A percentile compares a stretch with the other conserved stretches of the same genome.
phyloP scores from a whole-genome alignment of 1,139 yeast genomes.

The Pichia norvegensis region DNA sequence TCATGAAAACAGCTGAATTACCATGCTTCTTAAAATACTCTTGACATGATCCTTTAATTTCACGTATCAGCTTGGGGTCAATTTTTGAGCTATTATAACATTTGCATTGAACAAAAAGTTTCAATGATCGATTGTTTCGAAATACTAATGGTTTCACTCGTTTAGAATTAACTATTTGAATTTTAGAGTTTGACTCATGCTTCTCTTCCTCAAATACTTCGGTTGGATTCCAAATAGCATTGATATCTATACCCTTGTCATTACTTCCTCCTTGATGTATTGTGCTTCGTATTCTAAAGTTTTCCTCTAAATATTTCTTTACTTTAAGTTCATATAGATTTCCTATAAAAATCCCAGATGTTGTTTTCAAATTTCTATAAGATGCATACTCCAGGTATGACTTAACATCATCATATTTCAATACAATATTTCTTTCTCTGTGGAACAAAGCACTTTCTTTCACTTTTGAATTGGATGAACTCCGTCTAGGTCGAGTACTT shows the following conservation, averaged over 20 bases:
- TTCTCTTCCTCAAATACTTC: conserved; percentile 12
- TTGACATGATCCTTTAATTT: conserved; percentile 28
- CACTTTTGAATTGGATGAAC: conserved; percentile 5
- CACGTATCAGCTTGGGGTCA: conserved; percentile 28
- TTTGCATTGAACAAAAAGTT: conserved; percentile 25
- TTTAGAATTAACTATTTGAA: conserved; percentile 21
- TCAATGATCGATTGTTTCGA: conserved; percentile 15
- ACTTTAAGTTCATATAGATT: conserved; percentile 60
- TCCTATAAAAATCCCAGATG: conserved; percentile 54
- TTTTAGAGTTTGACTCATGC: conserved; percentile 3
- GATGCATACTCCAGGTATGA: conserved; percentile 30
- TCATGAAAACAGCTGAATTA: conserved; percentile 43
- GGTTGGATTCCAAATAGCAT: conserved; percentile 50
- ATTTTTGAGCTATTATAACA: conserved; percentile 21
- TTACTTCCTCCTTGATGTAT: conserved; percentile 56
- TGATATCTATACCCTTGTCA: conserved; percentile 67
- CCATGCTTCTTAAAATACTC: conserved; percentile 29
- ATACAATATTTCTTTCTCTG: conserved; percentile 1
- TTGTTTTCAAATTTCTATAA: conserved; percentile 25
- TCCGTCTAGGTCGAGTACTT: conserved; percentile 11
- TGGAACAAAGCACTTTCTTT: not conserved
- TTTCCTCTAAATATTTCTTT: conserved; percentile 37
- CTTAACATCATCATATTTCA: conserved; percentile 5
- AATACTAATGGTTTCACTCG: conserved; percentile 26
- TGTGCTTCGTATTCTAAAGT: conserved; percentile 34